Percentiles rank a stretch among this genome's conserved stretches.
phyloP scores from a whole-genome alignment of 2,329 filamentous ascomycete genomes.

The Apiospora aurea region DNA sequence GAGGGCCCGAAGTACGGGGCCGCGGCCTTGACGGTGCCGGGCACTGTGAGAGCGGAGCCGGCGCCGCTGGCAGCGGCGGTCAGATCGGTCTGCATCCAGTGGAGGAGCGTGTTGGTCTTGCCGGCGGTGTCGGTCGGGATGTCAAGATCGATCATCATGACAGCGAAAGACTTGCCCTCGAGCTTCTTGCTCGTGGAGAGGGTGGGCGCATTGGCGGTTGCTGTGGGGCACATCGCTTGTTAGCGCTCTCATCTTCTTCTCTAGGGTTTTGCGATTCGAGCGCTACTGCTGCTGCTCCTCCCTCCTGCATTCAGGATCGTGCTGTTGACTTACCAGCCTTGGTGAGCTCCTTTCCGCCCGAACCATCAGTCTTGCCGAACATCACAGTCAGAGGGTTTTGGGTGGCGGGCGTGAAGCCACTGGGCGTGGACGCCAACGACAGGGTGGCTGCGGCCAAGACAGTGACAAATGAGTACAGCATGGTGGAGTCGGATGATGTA shows the following conservation, averaged over 20 bases:
- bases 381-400: conserved; percentile 48
- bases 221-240: conserved; percentile 33
- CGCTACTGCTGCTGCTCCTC: not conserved
- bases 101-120: conserved; percentile 47
- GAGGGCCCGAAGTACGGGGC: conserved; percentile 38
- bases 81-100: conserved; percentile 53
- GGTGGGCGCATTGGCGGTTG: conserved; percentile 43
- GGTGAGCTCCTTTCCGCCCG: conserved; percentile 47
- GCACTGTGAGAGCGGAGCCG: conserved; percentile 32
- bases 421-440: conserved; percentile 49
- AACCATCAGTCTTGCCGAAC: conserved; percentile 44
- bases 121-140: conserved; percentile 52
- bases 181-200: conserved; percentile 47
- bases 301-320: not conserved
- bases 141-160: conserved; percentile 55
- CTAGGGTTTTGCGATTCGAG: not conserved
- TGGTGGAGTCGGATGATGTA: conserved; percentile 32
- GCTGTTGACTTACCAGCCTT: conserved; percentile 43
- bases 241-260: not conserved
- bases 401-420: conserved; percentile 49
- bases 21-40: conserved; percentile 33
- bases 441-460: conserved; percentile 44
- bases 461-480: conserved; percentile 43
- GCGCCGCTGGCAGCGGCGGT: conserved; percentile 35
- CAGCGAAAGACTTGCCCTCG: conserved; percentile 49